These are phyloP conservation scores for Starmerella powellii DNA, from an alignment of 805 yeast genomes.

Conservation along the genomic window DNA sequence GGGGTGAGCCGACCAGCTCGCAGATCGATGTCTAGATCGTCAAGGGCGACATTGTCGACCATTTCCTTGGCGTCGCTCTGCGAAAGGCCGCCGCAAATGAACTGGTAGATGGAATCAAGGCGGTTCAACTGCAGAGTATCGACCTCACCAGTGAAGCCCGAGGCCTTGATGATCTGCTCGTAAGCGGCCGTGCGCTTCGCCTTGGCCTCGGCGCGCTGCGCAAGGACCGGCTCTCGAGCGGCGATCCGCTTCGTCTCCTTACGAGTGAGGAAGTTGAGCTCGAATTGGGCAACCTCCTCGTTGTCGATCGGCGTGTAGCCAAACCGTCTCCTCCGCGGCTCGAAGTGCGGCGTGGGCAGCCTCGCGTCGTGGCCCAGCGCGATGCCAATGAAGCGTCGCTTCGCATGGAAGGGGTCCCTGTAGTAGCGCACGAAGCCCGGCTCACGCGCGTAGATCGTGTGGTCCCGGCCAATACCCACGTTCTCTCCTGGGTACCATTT, in stretches of 20 bases:
- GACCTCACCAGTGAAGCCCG: conserved; percentile 19
- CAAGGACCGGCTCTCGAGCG: conserved; percentile 34
- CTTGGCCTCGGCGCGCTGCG: conserved; percentile 36
- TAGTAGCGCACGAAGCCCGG: conserved; percentile 90
- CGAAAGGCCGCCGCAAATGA: conserved; percentile 46
- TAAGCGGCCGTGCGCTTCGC: conserved; percentile 27
- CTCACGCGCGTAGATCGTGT: conserved; percentile 78
- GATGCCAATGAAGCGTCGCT: conserved; percentile 79
- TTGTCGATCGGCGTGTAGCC: conserved; percentile 52
- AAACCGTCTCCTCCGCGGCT: conserved; percentile 75
- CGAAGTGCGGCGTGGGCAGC: conserved; percentile 83
- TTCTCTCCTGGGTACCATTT: conserved; percentile 91
- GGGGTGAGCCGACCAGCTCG: conserved; percentile 24
- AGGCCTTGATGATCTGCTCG: conserved; percentile 26
- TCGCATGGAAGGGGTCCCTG: conserved; percentile 91
- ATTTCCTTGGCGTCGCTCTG: conserved; percentile 46
- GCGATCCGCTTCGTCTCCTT: conserved; percentile 52
- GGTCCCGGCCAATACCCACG: conserved; percentile 74
- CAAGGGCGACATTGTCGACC: conserved; percentile 38
- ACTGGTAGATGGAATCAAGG: conserved; percentile 42
- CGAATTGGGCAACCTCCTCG: conserved; percentile 41
- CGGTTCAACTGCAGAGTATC: conserved; percentile 35
- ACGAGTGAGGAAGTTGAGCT: conserved; percentile 51
- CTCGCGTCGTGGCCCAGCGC: conserved; percentile 51
- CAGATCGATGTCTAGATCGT: conserved; percentile 33